Conservation (phyloP, 805 yeast genomes). For the Debaryomyces hansenii region DNA sequence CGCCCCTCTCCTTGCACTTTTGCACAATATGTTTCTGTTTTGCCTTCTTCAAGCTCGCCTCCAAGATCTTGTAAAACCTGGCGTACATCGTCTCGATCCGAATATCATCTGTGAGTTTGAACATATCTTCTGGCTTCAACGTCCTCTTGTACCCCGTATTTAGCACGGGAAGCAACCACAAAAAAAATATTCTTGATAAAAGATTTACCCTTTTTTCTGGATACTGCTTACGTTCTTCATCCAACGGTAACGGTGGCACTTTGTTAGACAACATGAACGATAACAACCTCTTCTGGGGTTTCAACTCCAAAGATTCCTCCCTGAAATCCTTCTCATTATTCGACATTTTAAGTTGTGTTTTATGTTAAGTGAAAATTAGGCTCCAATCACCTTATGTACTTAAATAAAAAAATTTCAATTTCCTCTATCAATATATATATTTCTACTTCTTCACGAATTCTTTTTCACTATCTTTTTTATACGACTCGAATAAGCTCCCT, state of each 20-base stretch:
- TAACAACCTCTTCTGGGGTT: slow-evolving; percentile 33
- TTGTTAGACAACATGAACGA: slow-evolving; percentile 33
- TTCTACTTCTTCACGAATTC: too few relatives aligned
- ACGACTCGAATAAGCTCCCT: too few relatives aligned
- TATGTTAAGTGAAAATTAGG: too few relatives aligned
- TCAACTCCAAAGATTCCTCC: slow-evolving; percentile 10
- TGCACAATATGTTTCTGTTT: slow-evolving; percentile 18
- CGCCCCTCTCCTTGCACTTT: slow-evolving; percentile 29
- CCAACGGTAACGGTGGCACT: slow-evolving; percentile 55
- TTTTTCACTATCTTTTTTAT: too few relatives aligned
- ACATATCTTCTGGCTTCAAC: slow-evolving; percentile 63
- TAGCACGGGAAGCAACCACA: slow-evolving; percentile 70
- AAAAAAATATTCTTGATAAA: slow-evolving; percentile 49
- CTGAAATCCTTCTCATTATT: slow-evolving; percentile 1
- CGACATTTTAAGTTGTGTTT: neutral
- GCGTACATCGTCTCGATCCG: slow-evolving; percentile 33
- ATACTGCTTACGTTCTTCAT: slow-evolving; percentile 47
- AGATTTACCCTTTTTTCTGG: slow-evolving; percentile 43
- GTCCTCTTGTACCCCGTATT: slow-evolving; percentile 72
- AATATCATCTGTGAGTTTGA: slow-evolving; percentile 30
- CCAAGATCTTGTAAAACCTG: slow-evolving; percentile 21
- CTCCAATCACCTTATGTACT: too few relatives aligned
- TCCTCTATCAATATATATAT: too few relatives aligned
- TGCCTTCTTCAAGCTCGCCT: slow-evolving; percentile 20
- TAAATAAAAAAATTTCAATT: too few relatives aligned